Evolutionary conservation across 1,284 basidiomycete species (phyloP), one percentile per base, ranked within the genome.

Genomic region (Rhodotorula mucilaginosa): DNA sequence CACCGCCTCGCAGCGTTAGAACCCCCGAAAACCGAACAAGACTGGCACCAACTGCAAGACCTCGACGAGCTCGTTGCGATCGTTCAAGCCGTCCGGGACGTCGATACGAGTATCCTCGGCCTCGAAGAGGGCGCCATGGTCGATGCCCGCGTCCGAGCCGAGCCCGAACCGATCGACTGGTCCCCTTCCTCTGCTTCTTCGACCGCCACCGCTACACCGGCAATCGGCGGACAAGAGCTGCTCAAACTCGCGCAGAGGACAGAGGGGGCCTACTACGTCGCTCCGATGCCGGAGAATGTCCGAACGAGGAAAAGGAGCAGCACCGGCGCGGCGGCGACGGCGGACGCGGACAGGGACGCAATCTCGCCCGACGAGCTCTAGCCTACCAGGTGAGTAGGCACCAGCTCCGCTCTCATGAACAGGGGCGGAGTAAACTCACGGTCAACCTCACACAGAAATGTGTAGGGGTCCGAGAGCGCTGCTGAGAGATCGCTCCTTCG

Each of bases 241-340:
- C 44, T 76, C 56, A 54, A 65, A n/a, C 54, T 71, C 7, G 74
- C 74, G 16, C 21, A 44, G 29, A 51, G 51, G 54, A 73, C 58
- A 19, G 64, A 72, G 47, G 74, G 74, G 12, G 63, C 58, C 31
- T 76, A 70, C 51, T 76, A 66, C 48, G 68, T 72, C 46, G 74
- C 70, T 3, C 70, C 65, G 10, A 72, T 67, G 62, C 74, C 74
- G 34, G 70, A 70, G 58, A 71, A 74, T 21, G 67, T 74, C 10
- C 56, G 68, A 23, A 62, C 52, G n/a, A 29, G 65, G 44, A 73
- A 70, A 34, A 34, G 39, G 34, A 58, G 44, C 29, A 3, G 29
- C 51, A 13, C 31, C 47, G 29, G 52, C 21, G 34, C 34, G 34
- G 46, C 57, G 46, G 26, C 18, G 2, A 12, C 47, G n/a, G 48